A percentile compares a stretch with the other conserved stretches of the same genome.
These are phyloP conservation scores for Synura sp. DNA, from an alignment of 352 stramenopile genomes.

Conservation along the genomic window DNA sequence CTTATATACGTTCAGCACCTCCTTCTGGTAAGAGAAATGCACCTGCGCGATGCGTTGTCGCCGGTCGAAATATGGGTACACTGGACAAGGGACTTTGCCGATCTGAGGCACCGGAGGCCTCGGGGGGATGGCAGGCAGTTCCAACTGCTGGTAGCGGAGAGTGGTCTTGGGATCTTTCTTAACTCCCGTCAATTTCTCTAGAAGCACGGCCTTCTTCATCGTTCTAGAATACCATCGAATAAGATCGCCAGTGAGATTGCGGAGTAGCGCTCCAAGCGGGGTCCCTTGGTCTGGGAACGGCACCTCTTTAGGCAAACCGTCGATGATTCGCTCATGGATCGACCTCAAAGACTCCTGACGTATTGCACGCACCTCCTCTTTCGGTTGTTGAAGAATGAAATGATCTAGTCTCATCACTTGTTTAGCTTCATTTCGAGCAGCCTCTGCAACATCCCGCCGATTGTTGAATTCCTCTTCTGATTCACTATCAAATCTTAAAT, in stretches of 20 bases:
- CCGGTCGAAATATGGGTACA: constrained; percentile 60
- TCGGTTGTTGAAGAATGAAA: constrained; percentile 71
- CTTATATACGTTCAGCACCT: constrained; percentile 67
- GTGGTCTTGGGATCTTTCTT: constrained; percentile 48
- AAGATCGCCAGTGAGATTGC: constrained; percentile 70
- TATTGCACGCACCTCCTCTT: constrained; percentile 66
- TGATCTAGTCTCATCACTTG: constrained; percentile 78
- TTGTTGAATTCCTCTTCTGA: constrained; percentile 61
- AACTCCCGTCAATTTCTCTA: constrained; percentile 57
- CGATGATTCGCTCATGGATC: constrained; percentile 72
- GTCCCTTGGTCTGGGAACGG: constrained; percentile 48
- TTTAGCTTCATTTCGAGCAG: constrained; percentile 67
- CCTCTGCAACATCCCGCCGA: constrained; percentile 62
- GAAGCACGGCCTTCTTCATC: constrained; percentile 82
- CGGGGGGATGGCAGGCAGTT: constrained; percentile 56
- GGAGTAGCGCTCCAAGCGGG: constrained; percentile 54
- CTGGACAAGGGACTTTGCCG: constrained; percentile 70
- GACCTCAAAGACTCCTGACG: constrained; percentile 61
- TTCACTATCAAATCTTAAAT: constrained; percentile 79
- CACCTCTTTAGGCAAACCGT: constrained; percentile 62
- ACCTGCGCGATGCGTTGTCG: constrained; percentile 52
- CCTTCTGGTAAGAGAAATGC: constrained; percentile 47
- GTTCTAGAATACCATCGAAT: constrained; percentile 79
- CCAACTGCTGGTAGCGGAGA: constrained; percentile 63
- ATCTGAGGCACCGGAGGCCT: constrained; percentile 50